Conservation (phyloP, 2,329 filamentous ascomycete species). For the Apiospora hydei region DNA sequence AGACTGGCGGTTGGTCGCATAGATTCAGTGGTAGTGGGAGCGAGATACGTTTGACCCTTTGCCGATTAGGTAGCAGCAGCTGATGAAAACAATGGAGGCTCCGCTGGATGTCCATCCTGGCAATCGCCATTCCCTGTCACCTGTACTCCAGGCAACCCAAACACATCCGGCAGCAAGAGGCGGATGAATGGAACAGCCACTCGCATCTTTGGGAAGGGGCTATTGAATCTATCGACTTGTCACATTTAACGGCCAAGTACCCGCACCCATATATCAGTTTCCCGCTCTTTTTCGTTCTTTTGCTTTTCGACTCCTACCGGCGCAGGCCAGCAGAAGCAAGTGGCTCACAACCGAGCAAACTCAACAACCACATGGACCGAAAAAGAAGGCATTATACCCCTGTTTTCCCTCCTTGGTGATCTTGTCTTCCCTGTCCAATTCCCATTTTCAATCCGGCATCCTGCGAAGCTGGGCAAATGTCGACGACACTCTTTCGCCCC, state of each 20-base stretch:
- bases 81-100: neutral
- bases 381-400: neutral
- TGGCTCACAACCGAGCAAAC: too few relatives aligned
- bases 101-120: neutral
- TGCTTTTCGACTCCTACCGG: too few relatives aligned
- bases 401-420: neutral
- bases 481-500: conserved; percentile 29
- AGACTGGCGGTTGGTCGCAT: neutral
- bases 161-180: neutral
- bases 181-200: neutral
- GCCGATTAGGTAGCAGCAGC: too few relatives aligned
- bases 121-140: neutral
- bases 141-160: neutral
- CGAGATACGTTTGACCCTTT: neutral
- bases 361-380: too few relatives aligned
- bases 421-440: neutral
- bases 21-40: neutral
- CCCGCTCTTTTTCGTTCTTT: too few relatives aligned
- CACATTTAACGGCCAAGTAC: neutral
- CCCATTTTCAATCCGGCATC: neutral
- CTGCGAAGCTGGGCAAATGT: neutral
- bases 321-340: too few relatives aligned
- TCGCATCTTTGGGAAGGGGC: neutral
- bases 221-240: neutral
- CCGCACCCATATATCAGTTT: too few relatives aligned